These are phyloP conservation scores for Sclerotinia spermophila DNA, from an alignment of 2,329 filamentous ascomycete species.

Conservation along the genomic window DNA sequence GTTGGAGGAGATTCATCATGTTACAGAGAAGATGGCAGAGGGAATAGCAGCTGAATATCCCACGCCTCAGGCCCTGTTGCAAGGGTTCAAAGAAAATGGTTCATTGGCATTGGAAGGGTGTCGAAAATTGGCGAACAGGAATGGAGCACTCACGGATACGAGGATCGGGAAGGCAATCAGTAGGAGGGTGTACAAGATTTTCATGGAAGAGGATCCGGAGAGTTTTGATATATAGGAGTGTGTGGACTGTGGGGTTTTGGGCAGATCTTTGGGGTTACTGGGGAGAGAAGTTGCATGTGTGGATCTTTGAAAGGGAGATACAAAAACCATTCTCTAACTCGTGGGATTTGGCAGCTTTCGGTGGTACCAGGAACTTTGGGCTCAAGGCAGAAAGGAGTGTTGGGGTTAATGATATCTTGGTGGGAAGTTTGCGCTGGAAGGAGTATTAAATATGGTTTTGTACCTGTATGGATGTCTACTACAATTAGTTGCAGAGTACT, in stretches of 20 bases:
- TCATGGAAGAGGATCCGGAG: constrained; percentile 50
- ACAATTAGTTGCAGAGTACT: neutral
- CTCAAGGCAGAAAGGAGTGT: neutral
- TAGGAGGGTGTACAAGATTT: constrained; percentile 56
- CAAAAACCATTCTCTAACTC: neutral
- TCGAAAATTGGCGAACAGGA: constrained; percentile 52
- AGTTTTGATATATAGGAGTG: constrained; percentile 26
- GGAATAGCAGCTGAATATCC: constrained; percentile 62
- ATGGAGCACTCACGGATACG: constrained; percentile 53
- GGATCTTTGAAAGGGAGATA: neutral
- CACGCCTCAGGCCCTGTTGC: constrained; percentile 54
- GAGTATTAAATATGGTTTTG: neutral
- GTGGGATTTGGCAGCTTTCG: neutral
- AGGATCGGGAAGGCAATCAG: constrained; percentile 57
- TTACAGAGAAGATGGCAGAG: constrained; percentile 69
- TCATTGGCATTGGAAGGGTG: constrained; percentile 60
- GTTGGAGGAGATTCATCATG: constrained; percentile 69
- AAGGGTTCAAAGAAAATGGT: constrained; percentile 54
- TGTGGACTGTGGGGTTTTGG: neutral
- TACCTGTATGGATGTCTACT: neutral
- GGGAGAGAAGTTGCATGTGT: neutral
- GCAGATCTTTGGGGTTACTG: neutral
- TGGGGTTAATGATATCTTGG: neutral
- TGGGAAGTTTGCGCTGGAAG: neutral
- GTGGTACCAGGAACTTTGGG: neutral